Percentiles rank a stretch among this genome's conserved stretches.
Evolutionary conservation across 2,329 filamentous ascomycete species (phyloP).

Genomic region (Gliomastix tumulicola): DNA sequence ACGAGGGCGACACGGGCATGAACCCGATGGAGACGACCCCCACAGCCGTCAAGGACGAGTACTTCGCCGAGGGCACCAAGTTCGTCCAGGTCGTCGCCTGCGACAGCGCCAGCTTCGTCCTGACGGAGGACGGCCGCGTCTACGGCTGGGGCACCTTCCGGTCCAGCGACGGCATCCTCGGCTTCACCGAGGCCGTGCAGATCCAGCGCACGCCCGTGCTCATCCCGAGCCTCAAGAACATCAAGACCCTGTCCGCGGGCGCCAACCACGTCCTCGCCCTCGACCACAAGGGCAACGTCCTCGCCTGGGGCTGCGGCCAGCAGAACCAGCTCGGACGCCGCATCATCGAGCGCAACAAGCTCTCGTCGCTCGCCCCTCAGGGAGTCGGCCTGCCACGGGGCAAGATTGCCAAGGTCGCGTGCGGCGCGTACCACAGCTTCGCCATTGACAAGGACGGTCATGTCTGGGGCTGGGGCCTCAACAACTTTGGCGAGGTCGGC

Average conservation of each 20-base stretch:
- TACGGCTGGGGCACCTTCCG: slow-evolving; percentile 84
- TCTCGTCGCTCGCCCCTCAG: slow-evolving; percentile 55
- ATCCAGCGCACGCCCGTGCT: slow-evolving; percentile 43
- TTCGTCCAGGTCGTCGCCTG: slow-evolving; percentile 61
- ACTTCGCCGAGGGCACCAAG: slow-evolving; percentile 53
- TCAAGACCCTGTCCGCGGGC: slow-evolving; percentile 57
- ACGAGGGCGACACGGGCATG: slow-evolving; percentile 57
- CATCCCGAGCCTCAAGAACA: slow-evolving; percentile 58
- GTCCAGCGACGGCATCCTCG: slow-evolving; percentile 55
- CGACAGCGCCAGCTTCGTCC: slow-evolving; percentile 68
- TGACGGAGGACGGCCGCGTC: slow-evolving; percentile 68
- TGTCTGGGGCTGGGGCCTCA: slow-evolving; percentile 78
- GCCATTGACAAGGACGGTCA: slow-evolving; percentile 64
- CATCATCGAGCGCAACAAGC: slow-evolving; percentile 55
- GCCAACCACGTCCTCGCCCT: slow-evolving; percentile 67
- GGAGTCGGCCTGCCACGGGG: slow-evolving; percentile 50
- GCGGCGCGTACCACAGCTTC: slow-evolving; percentile 77
- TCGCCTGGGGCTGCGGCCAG: slow-evolving; percentile 66
- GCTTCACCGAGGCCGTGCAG: slow-evolving; percentile 48
- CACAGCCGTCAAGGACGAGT: slow-evolving; percentile 46
- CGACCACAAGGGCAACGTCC: slow-evolving; percentile 56
- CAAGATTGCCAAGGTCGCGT: slow-evolving; percentile 44
- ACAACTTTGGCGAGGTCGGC: slow-evolving; percentile 78
- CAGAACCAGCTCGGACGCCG: slow-evolving; percentile 57
- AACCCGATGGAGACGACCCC: slow-evolving; percentile 70